A percentile compares a stretch with the other conserved stretches of the same genome.
These are phyloP conservation scores for Globisporangium spinosum DNA, from an alignment of 352 stramenopile genomes.

Conservation along the genomic window DNA sequence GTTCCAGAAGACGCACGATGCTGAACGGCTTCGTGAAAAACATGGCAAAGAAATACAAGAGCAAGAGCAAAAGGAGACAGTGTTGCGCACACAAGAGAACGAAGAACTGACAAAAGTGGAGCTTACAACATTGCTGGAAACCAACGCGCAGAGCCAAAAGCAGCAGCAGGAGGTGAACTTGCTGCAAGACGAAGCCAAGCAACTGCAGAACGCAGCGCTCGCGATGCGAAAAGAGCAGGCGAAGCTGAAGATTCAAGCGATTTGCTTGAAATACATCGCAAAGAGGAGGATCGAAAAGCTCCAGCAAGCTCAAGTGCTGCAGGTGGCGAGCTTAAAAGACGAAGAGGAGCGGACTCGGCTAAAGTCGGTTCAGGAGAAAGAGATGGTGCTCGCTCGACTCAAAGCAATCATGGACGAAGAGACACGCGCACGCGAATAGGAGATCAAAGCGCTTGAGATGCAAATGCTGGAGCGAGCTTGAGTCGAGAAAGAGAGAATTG, in stretches of 20 bases:
- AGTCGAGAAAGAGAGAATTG: conserved; percentile 61
- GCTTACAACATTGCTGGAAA: conserved; percentile 43
- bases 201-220: conserved; percentile 37
- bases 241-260: conserved; percentile 56
- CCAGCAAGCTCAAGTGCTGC: conserved; percentile 39
- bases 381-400: conserved; percentile 57
- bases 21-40: conserved; percentile 35
- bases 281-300: conserved; percentile 42
- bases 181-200: conserved; percentile 39
- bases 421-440: conserved; percentile 51
- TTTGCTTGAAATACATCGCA: conserved; percentile 53
- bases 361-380: conserved; percentile 59
- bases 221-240: conserved; percentile 52
- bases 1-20: conserved; percentile 30
- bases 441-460: conserved; percentile 65
- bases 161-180: conserved; percentile 30
- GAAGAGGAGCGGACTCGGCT: conserved; percentile 57
- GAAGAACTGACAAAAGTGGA: conserved; percentile 55
- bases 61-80: conserved; percentile 41
- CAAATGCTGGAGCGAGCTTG: conserved; percentile 72
- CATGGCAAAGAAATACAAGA: conserved; percentile 39
- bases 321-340: conserved; percentile 50
- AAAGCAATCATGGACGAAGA: conserved; percentile 77
- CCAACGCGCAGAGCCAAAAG: conserved; percentile 26
- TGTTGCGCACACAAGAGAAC: conserved; percentile 54